Evolutionary conservation across 2,329 filamentous ascomycete species (phyloP), one percentile per base, ranked within the genome.

Genomic region (Aspergillus bombycis): DNA sequence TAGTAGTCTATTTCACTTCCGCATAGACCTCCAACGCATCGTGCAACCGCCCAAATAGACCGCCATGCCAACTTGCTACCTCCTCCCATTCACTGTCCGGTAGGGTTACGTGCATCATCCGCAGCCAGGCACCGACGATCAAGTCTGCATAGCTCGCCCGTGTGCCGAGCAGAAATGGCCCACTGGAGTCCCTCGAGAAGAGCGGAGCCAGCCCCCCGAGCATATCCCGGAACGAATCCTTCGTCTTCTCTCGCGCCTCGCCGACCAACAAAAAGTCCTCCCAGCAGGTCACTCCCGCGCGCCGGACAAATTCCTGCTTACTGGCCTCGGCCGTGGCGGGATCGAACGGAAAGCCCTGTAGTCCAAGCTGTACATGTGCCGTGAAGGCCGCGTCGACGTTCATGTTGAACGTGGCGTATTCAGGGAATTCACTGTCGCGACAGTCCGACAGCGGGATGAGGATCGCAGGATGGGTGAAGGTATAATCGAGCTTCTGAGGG

Each of bases 121-220:
- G 76, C 71, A 88, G 61, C 86, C 86, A 88, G 0, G 75, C 84
- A 1, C 85, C 86, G 0, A 88, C 80, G 38, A 88, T 85, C 0
- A 87, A 69, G 68, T 88, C 86, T 1, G 84, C 85, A 76, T 88
- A 87, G 52, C 70, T 82, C 1, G 79, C 77, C 69, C 67, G 69
- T 1, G 65, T 55, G 0, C 84, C 85, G 2, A 85, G 74, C 1
- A 88, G 28, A 56, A 84, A 88, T 0, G 84, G 82, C 8, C 85
- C 84, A 14, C 64, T 73, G 0, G 67, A 53, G 55, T 84, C 78
- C 48, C 56, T 70, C 50, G 19, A 32, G 34, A 81, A 86, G 2
- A 83, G 61, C 64, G 71, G 74, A 0, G 78, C 81, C 43, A 87
- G 68, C 5, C 71, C 79, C 1, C 74, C 79, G 26, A 87, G 68